These are phyloP conservation scores for Arthromyces matolae DNA, from an alignment of 768 basidiomycete genomes.

Conservation along the genomic window DNA sequence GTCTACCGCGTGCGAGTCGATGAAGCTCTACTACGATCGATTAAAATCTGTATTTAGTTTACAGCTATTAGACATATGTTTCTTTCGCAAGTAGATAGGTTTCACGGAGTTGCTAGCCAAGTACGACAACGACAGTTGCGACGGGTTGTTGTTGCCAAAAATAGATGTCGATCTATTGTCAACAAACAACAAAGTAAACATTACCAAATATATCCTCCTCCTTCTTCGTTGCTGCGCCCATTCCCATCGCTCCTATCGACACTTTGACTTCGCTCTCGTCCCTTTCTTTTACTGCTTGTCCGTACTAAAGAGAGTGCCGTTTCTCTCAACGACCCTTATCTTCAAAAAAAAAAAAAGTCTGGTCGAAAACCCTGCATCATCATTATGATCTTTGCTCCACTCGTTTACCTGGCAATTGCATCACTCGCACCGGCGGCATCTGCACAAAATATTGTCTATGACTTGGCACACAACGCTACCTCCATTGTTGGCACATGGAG, in stretches of 20 bases:
- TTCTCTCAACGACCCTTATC: not conserved
- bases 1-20: not conserved
- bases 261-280: conserved; percentile 6
- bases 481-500: conserved; percentile 80
- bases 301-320: conserved; percentile 6
- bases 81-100: too few relatives aligned
- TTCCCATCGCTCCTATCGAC: conserved; percentile 20
- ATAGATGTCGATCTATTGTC: not conserved
- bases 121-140: too few relatives aligned
- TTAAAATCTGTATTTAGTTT: conserved; percentile 6
- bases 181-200: conserved; percentile 17
- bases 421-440: conserved; percentile 31
- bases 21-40: not conserved
- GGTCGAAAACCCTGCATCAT: conserved; percentile 27
- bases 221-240: conserved; percentile 16
- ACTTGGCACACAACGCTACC: conserved; percentile 61
- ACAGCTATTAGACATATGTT: not conserved
- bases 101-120: too few relatives aligned
- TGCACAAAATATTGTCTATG: conserved; percentile 39
- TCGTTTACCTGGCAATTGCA: conserved; percentile 37
- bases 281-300: conserved; percentile 14
- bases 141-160: too few relatives aligned
- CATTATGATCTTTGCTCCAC: conserved; percentile 39
- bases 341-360: conserved; percentile 3
- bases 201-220: conserved; percentile 13